Conservation (phyloP, 2,329 filamentous ascomycete species). For the Sporothrix globosa region DNA sequence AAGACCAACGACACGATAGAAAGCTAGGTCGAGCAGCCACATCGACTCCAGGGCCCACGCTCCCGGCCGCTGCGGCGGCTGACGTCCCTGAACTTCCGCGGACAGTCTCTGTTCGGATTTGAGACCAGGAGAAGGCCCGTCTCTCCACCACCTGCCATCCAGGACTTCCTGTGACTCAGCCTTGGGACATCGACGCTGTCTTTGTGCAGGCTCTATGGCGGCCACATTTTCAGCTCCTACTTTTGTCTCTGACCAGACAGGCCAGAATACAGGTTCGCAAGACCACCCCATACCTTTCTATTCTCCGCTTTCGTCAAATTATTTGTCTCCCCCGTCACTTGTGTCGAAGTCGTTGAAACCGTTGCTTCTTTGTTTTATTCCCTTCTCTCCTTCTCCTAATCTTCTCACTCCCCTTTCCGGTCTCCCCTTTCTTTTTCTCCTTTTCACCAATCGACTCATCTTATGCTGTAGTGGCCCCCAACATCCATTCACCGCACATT, state of each 20-base stretch:
- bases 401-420: constrained; percentile 5
- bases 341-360: constrained; percentile 5
- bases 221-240: constrained; percentile 30
- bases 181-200: constrained; percentile 24
- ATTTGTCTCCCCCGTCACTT: not conserved
- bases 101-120: not conserved
- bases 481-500: constrained; percentile 7
- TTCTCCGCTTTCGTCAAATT: constrained; percentile 3
- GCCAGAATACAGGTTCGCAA: constrained; percentile 31
- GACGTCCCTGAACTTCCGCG: constrained; percentile 26
- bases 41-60: constrained; percentile 23
- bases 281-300: not conserved
- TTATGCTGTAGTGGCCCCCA: constrained; percentile 13
- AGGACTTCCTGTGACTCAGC: constrained; percentile 33
- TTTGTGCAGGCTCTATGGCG: constrained; percentile 29
- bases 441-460: constrained; percentile 11
- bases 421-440: constrained; percentile 16
- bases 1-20: not conserved
- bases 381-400: not conserved
- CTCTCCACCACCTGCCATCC: not conserved
- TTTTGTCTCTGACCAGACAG: constrained; percentile 31
- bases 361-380: not conserved
- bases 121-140: constrained; percentile 8
- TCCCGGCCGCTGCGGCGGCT: constrained; percentile 32
- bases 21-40: not conserved